Percentiles rank a stretch among this genome's conserved stretches.
phyloP scores from a whole-genome alignment of 1,284 basidiomycete genomes.

The Psilocybe mexicana region DNA sequence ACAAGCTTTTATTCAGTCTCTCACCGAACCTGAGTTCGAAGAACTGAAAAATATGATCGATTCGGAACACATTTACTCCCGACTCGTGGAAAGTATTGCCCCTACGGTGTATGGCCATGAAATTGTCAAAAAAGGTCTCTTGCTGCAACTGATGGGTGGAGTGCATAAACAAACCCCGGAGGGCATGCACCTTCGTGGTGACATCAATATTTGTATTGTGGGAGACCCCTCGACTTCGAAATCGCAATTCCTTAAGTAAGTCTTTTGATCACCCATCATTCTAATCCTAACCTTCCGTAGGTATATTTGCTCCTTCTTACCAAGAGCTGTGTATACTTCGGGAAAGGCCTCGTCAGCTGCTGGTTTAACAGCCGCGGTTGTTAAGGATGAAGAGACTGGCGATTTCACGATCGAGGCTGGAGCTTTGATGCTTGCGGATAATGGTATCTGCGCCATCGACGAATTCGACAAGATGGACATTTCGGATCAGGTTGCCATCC shows the following conservation, averaged over 20 bases:
- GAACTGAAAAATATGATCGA: slow-evolving; percentile 95
- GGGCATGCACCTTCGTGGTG: slow-evolving; percentile 96
- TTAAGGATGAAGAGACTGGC: slow-evolving; percentile 97
- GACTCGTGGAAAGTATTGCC: slow-evolving; percentile 93
- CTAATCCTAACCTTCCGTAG: slow-evolving; percentile 43
- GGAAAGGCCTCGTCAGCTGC: slow-evolving; percentile 99
- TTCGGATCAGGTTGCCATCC: slow-evolving; percentile 97
- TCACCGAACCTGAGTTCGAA: slow-evolving; percentile 94
- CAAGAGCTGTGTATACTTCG: slow-evolving; percentile 97
- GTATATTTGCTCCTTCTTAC: slow-evolving; percentile 98
- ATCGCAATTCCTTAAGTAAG: slow-evolving; percentile 97
- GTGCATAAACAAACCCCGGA: slow-evolving; percentile 97
- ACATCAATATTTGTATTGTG: slow-evolving; percentile 98
- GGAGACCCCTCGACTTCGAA: slow-evolving; percentile 97
- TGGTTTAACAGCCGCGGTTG: slow-evolving; percentile 97
- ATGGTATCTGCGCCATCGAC: slow-evolving; percentile 99
- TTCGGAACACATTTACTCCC: slow-evolving; percentile 91
- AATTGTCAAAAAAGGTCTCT: slow-evolving; percentile 96
- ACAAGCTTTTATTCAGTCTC: slow-evolving; percentile 80
- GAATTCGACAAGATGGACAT: slow-evolving; percentile 99
- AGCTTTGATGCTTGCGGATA: slow-evolving; percentile 98
- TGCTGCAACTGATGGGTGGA: slow-evolving; percentile 99
- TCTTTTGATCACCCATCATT: slow-evolving; percentile 9
- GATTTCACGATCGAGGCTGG: slow-evolving; percentile 99
- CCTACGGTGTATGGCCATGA: slow-evolving; percentile 99